Evolutionary conservation across 2,329 filamentous ascomycete species (phyloP), one percentile per base, ranked within the genome.

Genomic region (Clonostachys byssicola): DNA sequence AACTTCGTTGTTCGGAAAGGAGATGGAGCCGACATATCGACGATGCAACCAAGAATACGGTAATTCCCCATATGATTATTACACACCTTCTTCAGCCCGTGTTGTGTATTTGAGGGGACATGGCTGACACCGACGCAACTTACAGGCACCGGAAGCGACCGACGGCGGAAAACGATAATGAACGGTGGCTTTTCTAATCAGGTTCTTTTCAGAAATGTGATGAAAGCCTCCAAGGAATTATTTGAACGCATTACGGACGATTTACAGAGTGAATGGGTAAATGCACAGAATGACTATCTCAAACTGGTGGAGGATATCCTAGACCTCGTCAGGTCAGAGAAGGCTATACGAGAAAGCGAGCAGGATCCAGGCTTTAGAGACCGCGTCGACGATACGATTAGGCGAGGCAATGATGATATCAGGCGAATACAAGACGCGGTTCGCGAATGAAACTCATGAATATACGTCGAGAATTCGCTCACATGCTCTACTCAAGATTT

Each of bases 1-100:
- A 14, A 73, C 60, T 2, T 71, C 70, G 0, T 55, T 66, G 12
- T 60, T 72, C 5, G 66, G 66, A 0, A 47, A 58, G 45, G 53
- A 57, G 1, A 67, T 74, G 68, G 59, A 68, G 34, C 16, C 18
- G 0, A 52, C 64, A 1, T 73, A 73, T 35, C 43, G 40, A 6
- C 45, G 10, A 2, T 63, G 61, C 42, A 67, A 52, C 6, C n/a
- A 14, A 2, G 61, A 72, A 42, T 43, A 20, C 6, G 69, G 68
- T 69, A 52, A 49, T 52, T 30, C 9, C 23, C 23, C 23, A 30
- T 10, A 30, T 9, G 23, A 30, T 30, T 30, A 30, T 30, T 49
- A 8, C 7, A 36, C 40, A 14, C 38, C 38, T 18, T 17, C 39
- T 40, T 16, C 10, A 5, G 1, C 36, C 17, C 35, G 12, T 17